Percentiles rank a stretch among this genome's conserved stretches.
phyloP scores from a whole-genome alignment of 2,329 filamentous ascomycete genomes.

The Paecilomyces sp. region DNA sequence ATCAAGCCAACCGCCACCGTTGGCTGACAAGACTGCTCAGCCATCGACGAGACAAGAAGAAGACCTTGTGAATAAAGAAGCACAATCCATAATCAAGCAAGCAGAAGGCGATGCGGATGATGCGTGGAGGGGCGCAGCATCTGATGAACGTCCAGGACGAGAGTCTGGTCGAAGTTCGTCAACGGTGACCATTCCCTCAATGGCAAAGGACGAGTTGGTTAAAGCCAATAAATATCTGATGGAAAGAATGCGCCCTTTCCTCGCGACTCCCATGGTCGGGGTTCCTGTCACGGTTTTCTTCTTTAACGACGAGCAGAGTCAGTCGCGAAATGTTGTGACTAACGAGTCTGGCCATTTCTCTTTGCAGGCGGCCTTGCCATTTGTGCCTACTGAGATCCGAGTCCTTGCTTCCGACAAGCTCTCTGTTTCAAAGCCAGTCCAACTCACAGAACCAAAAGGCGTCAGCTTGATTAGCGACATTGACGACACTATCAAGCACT shows the following conservation, averaged over 20 bases:
- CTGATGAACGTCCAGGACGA: conserved; percentile 16
- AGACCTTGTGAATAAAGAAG: conserved; percentile 66
- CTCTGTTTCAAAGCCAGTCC: conserved; percentile 70
- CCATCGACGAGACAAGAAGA: conserved; percentile 50
- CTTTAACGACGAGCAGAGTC: conserved; percentile 76
- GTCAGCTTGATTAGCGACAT: conserved; percentile 96
- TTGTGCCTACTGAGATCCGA: conserved; percentile 81
- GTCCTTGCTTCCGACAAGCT: conserved; percentile 81
- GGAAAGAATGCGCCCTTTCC: conserved; percentile 79
- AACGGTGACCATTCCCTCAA: conserved; percentile 46
- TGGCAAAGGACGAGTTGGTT: conserved; percentile 68
- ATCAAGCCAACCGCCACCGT: conserved; percentile 10
- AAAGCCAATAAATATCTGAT: conserved; percentile 82
- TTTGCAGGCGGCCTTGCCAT: conserved; percentile 72
- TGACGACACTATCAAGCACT: conserved; percentile 94
- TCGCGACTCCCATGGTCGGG: conserved; percentile 72
- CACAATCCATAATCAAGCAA: conserved; percentile 65
- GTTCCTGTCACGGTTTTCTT: conserved; percentile 88
- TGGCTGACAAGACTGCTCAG: conserved; percentile 34
- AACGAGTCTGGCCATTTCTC: conserved; percentile 86
- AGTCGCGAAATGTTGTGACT: conserved; percentile 76
- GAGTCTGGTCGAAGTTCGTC: conserved; percentile 27
- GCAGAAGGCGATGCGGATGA: conserved; percentile 65
- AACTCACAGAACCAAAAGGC: conserved; percentile 68
- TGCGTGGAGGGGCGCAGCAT: conserved; percentile 63